phyloP scores from a whole-genome alignment of 495 filamentous ascomycete species.

The Xylaria venustula region DNA sequence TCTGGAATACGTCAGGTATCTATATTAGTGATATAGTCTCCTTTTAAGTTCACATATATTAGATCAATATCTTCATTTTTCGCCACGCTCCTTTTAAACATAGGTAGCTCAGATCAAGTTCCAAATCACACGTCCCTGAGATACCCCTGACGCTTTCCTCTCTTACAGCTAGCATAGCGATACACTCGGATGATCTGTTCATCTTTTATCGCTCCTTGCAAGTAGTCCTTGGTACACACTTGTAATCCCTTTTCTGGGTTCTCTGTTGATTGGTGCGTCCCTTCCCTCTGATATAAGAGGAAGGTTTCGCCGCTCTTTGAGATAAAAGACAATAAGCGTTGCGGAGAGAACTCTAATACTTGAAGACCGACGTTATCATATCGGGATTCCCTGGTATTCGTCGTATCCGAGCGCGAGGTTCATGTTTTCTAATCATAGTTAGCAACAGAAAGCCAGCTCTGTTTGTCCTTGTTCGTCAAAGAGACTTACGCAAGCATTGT shows the following conservation, averaged over 20 bases:
- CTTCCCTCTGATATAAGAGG: background rate
- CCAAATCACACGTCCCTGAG: background rate
- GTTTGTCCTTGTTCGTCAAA: background rate
- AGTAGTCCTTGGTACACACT: background rate
- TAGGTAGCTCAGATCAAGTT: background rate
- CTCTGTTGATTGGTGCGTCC: background rate
- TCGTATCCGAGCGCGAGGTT: slow-evolving; percentile 91
- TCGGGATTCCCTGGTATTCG: slow-evolving; percentile 90
- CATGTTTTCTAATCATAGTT: slow-evolving; percentile 73
- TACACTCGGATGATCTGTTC: background rate
- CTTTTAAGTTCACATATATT: background rate
- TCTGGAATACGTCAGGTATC: background rate
- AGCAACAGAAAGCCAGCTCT: slow-evolving; percentile 16
- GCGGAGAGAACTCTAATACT: background rate
- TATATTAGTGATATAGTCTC: background rate
- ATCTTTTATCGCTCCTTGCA: background rate
- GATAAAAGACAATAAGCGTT: background rate
- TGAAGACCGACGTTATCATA: background rate
- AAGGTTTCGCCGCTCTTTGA: background rate
- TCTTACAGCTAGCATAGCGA: background rate
- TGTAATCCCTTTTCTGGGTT: background rate
- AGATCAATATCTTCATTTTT: background rate
- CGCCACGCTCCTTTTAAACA: background rate
- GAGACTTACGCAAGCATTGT: slow-evolving; percentile 81
- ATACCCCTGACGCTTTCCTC: no score